Evolutionary conservation across 768 basidiomycete species (phyloP), one percentile per base, ranked within the genome.

Genomic region (Boletus speciosus): DNA sequence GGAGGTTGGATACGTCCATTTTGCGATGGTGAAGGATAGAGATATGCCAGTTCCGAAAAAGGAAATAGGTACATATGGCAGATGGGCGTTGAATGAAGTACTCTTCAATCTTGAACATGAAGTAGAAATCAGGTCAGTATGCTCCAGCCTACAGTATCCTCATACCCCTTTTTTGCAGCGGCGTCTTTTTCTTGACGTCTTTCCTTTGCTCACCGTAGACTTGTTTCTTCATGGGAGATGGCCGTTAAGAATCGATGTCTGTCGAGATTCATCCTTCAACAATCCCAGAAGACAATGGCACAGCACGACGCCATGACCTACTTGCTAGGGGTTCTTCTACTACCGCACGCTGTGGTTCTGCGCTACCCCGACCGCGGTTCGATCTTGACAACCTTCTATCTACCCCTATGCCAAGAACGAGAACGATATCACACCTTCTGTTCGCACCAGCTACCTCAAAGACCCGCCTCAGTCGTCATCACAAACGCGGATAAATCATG

Each of bases 1-100:
- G 79, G 49, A 93, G 82, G 61, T 79, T 49, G 21, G 56, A 57
- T 7, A 57, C 48, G 48, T 57, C 56, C 56, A 57, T 57, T 5
- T 5, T 29, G 32, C 2, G 55, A 41, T 39, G 53, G 34, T 35
- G n/a, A 19, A 19, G 34, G 23, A 16, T 15, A 31, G 31, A 31
- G 31, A 27, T 38, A 5, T 4, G 5, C 19, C 19, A 19, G 10
- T 34, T 39, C 56, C 47, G 6, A 32, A 51, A 57, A 57, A 57
- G 55, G 53, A 48, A 47, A 15, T 11, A 16, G 11, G 27, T 23
- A 4, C 23, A 23, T 23, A 23, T 23, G 23, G 23, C 23, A 4
- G 25, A 4, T 4, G 25, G 25, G 25, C 25, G 25, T 25, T 25
- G 25, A 25, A 25, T 25, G 23, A 23, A 19, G 19, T 19, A 19